phyloP scores from a whole-genome alignment of 192 early-diverging fungal genomes.

The Podochytrium sp. region DNA sequence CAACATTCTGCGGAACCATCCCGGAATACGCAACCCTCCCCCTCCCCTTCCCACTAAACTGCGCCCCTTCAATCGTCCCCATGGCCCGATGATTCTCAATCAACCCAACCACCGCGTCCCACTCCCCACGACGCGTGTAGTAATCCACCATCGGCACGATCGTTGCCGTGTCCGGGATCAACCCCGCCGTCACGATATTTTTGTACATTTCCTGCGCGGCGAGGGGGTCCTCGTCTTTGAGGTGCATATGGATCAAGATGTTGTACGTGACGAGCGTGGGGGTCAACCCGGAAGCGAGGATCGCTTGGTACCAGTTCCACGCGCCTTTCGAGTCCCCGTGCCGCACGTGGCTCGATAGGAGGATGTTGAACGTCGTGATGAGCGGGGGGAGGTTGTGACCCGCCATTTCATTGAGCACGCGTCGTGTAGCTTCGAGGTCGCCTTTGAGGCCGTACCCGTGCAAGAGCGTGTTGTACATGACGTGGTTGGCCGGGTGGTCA shows the following conservation, averaged over 20 bases:
- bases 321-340: constrained; percentile 9
- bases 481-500: not conserved
- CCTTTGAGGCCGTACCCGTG: constrained; percentile 17
- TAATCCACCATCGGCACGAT: constrained; percentile 12
- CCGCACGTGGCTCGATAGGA: constrained; percentile 10
- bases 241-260: constrained; percentile 31
- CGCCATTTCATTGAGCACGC: not conserved
- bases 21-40: constrained; percentile 3
- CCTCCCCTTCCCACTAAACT: constrained; percentile 8
- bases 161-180: constrained; percentile 24
- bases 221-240: constrained; percentile 22
- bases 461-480: constrained; percentile 24
- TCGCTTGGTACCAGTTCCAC: constrained; percentile 18
- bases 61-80: not conserved
- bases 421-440: not conserved
- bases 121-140: not conserved
- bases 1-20: constrained; percentile 18
- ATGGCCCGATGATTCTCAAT: constrained; percentile 4
- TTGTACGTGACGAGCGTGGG: constrained; percentile 43
- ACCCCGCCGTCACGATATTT: constrained; percentile 21
- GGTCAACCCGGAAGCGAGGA: not conserved
- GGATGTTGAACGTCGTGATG: constrained; percentile 25
- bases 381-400: not conserved
- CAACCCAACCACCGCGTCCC: constrained; percentile 5
- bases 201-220: constrained; percentile 26